Evolutionary conservation across 2,329 filamentous ascomycete species (phyloP).

Genomic region (Lanzia echinophila): DNA sequence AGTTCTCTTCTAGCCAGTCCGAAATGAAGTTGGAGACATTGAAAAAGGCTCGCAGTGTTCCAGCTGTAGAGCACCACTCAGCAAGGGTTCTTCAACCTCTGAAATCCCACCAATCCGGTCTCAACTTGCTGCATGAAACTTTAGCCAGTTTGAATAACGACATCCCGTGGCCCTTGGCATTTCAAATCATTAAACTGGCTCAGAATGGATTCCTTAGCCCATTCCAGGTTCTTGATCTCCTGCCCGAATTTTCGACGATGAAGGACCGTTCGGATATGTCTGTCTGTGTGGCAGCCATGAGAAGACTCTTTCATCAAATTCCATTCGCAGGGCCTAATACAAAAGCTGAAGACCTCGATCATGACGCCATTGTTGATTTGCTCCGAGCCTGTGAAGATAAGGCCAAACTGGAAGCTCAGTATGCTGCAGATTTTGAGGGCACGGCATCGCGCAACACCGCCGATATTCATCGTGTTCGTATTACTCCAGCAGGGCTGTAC

Average conservation of each 20-base stretch:
- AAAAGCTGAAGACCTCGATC: slow-evolving; percentile 37
- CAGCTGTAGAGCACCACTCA: slow-evolving; percentile 23
- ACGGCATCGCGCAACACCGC: slow-evolving; percentile 19
- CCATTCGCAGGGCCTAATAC: slow-evolving; percentile 47
- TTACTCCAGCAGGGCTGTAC: slow-evolving; percentile 53
- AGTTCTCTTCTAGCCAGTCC: slow-evolving; percentile 20
- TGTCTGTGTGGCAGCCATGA: slow-evolving; percentile 48
- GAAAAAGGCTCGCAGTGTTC: slow-evolving; percentile 28
- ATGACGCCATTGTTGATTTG: slow-evolving; percentile 38
- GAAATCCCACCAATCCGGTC: slow-evolving; percentile 14
- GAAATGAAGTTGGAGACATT: slow-evolving; percentile 25
- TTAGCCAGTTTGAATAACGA: slow-evolving; percentile 19
- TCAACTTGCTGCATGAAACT: slow-evolving; percentile 15
- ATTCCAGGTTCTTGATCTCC: slow-evolving; percentile 39
- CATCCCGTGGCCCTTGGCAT: slow-evolving; percentile 48
- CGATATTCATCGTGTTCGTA: slow-evolving; percentile 26
- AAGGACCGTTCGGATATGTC: slow-evolving; percentile 28
- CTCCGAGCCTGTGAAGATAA: slow-evolving; percentile 36
- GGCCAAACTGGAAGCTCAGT: slow-evolving; percentile 14
- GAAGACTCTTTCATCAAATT: slow-evolving; percentile 45
- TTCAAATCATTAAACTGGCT: slow-evolving; percentile 57
- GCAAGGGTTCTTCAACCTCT: slow-evolving; percentile 10
- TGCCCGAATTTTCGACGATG: slow-evolving; percentile 34
- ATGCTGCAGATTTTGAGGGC: slow-evolving; percentile 24
- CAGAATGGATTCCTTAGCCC: slow-evolving; percentile 58